Percentiles rank a stretch among this genome's conserved stretches.
Evolutionary conservation across 345 rosid genomes (phyloP).

Genomic region (Sonneratia caseolaris): DNA sequence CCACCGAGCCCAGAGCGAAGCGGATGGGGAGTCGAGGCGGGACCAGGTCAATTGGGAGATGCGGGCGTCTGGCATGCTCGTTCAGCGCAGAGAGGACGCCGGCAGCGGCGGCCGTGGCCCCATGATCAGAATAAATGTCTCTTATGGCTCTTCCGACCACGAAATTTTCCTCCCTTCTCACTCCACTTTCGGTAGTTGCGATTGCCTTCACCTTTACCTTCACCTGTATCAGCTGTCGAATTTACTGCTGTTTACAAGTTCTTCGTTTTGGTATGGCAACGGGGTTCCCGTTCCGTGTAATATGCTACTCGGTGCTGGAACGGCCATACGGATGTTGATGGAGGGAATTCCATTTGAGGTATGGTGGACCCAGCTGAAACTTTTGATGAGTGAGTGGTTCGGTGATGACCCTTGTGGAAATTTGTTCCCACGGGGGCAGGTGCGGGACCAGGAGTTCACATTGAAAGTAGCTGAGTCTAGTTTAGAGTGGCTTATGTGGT

Average conservation of each 20-base stretch:
- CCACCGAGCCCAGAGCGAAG: neutral
- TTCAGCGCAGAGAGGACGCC: conserved; percentile 42
- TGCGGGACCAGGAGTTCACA: no score
- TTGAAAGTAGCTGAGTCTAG: no score
- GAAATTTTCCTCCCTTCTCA: conserved; percentile 40
- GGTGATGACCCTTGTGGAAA: no score
- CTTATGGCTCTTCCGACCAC: conserved; percentile 36
- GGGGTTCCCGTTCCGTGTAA: neutral
- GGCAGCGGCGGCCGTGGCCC: conserved; percentile 20
- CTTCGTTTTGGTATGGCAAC: neutral
- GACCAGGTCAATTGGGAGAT: conserved; percentile 23
- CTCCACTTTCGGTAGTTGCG: conserved; percentile 49
- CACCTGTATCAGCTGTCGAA: no score
- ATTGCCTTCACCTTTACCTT: neutral
- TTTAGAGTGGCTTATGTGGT: no score
- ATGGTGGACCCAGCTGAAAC: no score
- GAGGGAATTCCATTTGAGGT: no score
- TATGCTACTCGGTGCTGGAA: neutral
- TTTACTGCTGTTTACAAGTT: neutral
- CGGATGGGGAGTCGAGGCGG: neutral
- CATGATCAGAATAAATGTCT: conserved; percentile 28
- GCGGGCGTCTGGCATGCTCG: conserved; percentile 48
- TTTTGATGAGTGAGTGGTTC: neutral
- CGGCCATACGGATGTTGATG: no score
- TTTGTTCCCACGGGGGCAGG: no score